Base-by-base conservation (phyloP, 2,329 filamentous ascomycete genomes). In the Leptographium wingfieldii region DNA sequence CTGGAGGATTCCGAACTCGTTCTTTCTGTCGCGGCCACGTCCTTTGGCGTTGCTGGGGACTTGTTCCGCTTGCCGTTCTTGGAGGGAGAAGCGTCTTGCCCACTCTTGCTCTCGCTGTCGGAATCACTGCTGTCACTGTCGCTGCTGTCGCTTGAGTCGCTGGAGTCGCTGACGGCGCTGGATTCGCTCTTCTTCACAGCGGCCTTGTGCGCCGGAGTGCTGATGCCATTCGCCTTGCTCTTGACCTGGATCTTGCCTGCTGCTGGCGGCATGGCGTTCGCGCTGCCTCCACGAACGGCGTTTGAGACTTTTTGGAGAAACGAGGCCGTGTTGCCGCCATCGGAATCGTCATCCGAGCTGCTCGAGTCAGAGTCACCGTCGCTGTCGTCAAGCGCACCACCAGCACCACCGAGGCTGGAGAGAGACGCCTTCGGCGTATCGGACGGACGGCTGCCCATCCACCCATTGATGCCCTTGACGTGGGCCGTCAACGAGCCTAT, bases 401-500 rank as follows among this genome's bases (percentile, higher is more conserved):
- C 54, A n/a, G 53, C 57, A 33, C n/a, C 59, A 56, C 57, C 61
- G 35, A 63, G 59, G 40, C 48, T 43, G 25, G 57, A 60, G 35
- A 62, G 55, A 6, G 60, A 46, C 25, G 66, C 63, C 55, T 62
- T 52, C 48, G 61, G 43, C 12, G 49, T 19, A 1, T 16, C 43
- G 2, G 46, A 11, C 4, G 58, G 53, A 33, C 59, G 57, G 46
- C 60, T 58, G 12, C 62, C 60, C 49, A 65, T 61, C 58, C 58
- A 60, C 57, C 64, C 46, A 2, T 35, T 52, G 51, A 65, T 60
- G 59, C 58, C 63, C 25, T 63, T 60, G 19, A 67, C 63, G 60
- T 71, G 69, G 59, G 67, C 65, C 19, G 63, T 63, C 38, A 71
- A 63, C 16, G 66, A 68, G 59, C 68, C 69, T 53, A 70, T 63